A percentile compares a stretch with the other conserved stretches of the same genome.
Evolutionary conservation across 176 grass and related monocot species (phyloP).

Genomic region (Puya raimondii): DNA sequence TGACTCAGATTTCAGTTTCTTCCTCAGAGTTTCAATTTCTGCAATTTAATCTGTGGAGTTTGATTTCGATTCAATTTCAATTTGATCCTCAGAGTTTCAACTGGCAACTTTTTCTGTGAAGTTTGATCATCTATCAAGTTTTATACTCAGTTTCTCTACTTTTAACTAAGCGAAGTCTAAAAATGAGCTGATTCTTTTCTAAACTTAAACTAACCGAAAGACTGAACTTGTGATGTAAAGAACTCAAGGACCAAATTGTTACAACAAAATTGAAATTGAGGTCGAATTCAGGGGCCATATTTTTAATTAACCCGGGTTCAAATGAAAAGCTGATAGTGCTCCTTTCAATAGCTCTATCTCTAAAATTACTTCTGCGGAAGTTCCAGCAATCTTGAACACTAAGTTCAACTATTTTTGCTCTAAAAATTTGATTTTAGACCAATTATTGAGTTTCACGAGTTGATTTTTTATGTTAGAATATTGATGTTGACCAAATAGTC

Average conservation of each 20-base stretch:
- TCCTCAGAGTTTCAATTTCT: not conserved
- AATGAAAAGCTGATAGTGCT: too few species aligned
- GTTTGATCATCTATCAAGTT: slow-evolving; percentile 10
- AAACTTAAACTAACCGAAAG: slow-evolving; percentile 1
- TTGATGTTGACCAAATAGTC: slow-evolving; percentile 88
- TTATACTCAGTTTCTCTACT: not conserved
- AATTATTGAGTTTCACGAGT: not conserved
- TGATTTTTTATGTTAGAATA: slow-evolving; percentile 51
- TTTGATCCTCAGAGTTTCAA: too few species aligned
- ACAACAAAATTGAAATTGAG: too few species aligned
- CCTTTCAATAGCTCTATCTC: too few species aligned
- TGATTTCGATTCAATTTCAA: not conserved
- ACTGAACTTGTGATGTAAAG: not conserved
- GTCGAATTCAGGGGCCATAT: not conserved
- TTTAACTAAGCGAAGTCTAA: too few species aligned
- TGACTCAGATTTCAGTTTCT: too few species aligned
- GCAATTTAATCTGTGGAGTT: not conserved
- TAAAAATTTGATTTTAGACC: not conserved
- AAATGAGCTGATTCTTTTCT: slow-evolving; percentile 10
- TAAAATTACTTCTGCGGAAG: too few species aligned
- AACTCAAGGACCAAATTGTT: too few species aligned
- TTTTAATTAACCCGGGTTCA: too few species aligned
- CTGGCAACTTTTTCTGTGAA: not conserved
- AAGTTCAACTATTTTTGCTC: not conserved
- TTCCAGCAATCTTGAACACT: too few species aligned